Conservation (phyloP, 2,329 filamentous ascomycete genomes). For the Microsporum canis region DNA sequence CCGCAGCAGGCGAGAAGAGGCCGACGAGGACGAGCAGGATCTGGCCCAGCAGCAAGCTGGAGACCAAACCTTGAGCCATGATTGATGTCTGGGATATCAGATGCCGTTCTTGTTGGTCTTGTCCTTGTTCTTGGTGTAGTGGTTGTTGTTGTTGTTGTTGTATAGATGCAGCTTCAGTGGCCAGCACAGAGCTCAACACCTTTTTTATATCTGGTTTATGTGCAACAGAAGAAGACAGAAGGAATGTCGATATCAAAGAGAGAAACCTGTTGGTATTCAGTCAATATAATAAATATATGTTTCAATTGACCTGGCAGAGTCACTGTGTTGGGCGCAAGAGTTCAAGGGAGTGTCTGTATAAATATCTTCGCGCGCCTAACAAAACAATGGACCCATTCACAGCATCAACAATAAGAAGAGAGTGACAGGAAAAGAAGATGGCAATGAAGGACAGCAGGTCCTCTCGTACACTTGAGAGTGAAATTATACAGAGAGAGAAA, state of each 20-base stretch:
- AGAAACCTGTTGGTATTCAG: neutral
- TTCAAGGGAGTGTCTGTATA: neutral
- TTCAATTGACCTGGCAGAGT: neutral
- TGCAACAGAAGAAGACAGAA: neutral
- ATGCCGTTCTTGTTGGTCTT: neutral
- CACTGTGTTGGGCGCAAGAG: neutral
- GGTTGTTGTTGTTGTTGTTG: neutral
- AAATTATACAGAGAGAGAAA: neutral
- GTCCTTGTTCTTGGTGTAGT: neutral
- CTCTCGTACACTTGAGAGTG: neutral
- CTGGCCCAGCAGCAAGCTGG: slow-evolving; percentile 17
- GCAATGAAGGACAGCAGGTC: neutral
- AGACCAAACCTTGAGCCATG: slow-evolving; percentile 6
- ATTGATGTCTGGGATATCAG: neutral
- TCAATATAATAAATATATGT: neutral
- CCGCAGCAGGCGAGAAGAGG: slow-evolving; percentile 21
- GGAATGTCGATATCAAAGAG: neutral
- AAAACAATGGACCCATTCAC: neutral
- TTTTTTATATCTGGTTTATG: neutral
- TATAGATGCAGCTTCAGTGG: neutral
- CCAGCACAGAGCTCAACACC: neutral
- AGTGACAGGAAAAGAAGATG: neutral
- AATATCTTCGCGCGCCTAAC: neutral
- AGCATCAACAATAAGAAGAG: neutral
- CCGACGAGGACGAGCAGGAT: slow-evolving; percentile 25